phyloP scores from a whole-genome alignment of 2,329 filamentous ascomycete species.

The Zymoseptoria brevis region DNA sequence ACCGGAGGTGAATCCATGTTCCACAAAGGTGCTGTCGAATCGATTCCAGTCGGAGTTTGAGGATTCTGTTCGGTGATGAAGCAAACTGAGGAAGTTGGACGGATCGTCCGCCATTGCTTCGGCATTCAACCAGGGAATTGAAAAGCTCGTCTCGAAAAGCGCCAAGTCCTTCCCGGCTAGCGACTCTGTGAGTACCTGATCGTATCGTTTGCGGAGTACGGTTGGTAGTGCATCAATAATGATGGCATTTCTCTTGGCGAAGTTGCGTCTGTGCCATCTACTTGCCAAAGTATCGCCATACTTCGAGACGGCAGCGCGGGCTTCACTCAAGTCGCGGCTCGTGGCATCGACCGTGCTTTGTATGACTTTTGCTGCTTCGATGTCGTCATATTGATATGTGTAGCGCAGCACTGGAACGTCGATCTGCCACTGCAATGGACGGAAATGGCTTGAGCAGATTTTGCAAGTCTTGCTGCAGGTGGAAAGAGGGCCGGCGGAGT shows the following conservation, averaged over 20 bases:
- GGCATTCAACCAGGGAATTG: conserved; percentile 12
- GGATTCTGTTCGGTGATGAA: conserved; percentile 7
- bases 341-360: not conserved
- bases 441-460: conserved; percentile 1
- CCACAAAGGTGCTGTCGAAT: conserved; percentile 8
- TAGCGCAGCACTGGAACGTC: not conserved
- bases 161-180: not conserved
- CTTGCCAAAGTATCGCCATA: conserved; percentile 5
- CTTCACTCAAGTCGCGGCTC: not conserved
- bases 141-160: not conserved
- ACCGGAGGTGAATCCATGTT: not conserved
- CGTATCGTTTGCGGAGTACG: not conserved
- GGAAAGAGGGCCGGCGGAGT: not conserved
- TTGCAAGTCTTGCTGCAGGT: conserved; percentile 1
- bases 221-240: conserved; percentile 5
- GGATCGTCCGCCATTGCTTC: conserved; percentile 12
- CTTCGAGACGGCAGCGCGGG: not conserved
- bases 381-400: not conserved
- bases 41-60: conserved; percentile 4
- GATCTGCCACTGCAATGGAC: conserved; percentile 1
- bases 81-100: conserved; percentile 5
- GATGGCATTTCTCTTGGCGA: conserved; percentile 1
- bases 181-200: not conserved
- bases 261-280: conserved; percentile 4
- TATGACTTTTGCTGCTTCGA: not conserved